A percentile compares a stretch with the other conserved stretches of the same genome.
Conservation (phyloP, 1,139 yeast genomes). For the Candida mesenterica region DNA sequence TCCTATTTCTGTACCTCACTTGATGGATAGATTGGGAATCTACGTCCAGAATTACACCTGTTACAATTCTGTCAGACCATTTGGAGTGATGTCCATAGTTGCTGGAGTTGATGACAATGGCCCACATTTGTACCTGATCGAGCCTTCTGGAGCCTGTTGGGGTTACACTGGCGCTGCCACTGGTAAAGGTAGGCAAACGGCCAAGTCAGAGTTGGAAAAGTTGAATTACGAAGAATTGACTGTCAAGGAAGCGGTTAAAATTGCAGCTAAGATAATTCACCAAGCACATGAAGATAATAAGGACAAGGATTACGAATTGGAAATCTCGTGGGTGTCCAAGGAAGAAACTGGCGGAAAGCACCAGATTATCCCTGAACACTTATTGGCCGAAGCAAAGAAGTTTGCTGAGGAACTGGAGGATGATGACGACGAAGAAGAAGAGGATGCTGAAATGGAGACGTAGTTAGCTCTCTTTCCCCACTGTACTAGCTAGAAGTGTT, state of each 20-base stretch:
- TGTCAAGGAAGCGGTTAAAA: conserved; percentile 80
- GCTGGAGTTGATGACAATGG: conserved; percentile 93
- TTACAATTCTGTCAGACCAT: conserved; percentile 95
- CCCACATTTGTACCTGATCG: conserved; percentile 92
- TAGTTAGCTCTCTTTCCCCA: conserved; percentile 2
- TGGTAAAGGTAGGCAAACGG: conserved; percentile 96
- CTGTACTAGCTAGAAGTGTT: too few species aligned
- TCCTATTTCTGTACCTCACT: conserved; percentile 75
- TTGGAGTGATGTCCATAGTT: conserved; percentile 87
- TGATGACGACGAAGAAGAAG: conserved; percentile 63
- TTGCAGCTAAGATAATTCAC: conserved; percentile 91
- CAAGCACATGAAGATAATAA: conserved; percentile 96
- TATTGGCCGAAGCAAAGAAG: conserved; percentile 77
- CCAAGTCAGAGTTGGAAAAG: conserved; percentile 93
- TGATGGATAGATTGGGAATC: conserved; percentile 85
- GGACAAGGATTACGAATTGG: conserved; percentile 95
- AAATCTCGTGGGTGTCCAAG: conserved; percentile 77
- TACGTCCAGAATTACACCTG: conserved; percentile 95
- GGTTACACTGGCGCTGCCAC: conserved; percentile 97
- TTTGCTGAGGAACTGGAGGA: conserved; percentile 79
- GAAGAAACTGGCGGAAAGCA: conserved; percentile 82
- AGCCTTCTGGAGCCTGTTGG: conserved; percentile 97
- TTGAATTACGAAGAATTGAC: conserved; percentile 68
- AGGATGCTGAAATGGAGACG: conserved; percentile 8
- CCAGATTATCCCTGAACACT: conserved; percentile 71